phyloP scores from a whole-genome alignment of 2,329 filamentous ascomycete genomes.

The Penicillium sp. region DNA sequence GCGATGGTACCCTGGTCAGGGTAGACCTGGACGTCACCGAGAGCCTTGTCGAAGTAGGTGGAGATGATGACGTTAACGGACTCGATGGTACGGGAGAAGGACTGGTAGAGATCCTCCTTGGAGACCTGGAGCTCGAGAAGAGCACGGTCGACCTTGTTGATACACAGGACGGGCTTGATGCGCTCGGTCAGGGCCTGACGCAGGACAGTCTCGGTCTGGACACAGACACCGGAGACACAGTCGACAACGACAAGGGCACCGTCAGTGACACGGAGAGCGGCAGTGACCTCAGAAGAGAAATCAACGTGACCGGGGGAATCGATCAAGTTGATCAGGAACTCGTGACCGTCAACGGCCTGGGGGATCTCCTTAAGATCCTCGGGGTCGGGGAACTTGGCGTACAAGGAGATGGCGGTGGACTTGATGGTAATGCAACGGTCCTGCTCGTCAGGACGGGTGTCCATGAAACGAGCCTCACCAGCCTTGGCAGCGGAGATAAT shows the following conservation, averaged over 20 bases:
- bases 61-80: constrained; percentile 99
- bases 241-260: constrained; percentile 99
- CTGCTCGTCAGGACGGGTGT: constrained; percentile 96
- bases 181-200: constrained; percentile 99
- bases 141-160: constrained; percentile 99
- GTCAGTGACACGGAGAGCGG: constrained; percentile 98
- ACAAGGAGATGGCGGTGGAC: constrained; percentile 99
- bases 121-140: constrained; percentile 97
- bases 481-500: constrained; percentile 99
- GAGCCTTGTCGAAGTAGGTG: constrained; percentile 94
- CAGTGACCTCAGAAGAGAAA: constrained; percentile 99
- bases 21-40: constrained; percentile 98
- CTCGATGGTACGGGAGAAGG: constrained; percentile 99
- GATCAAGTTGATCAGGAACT: constrained; percentile 99
- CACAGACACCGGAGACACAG: constrained; percentile 99
- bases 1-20: constrained; percentile 96
- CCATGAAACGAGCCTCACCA: constrained; percentile 92
- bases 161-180: constrained; percentile 99
- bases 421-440: constrained; percentile 99
- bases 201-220: constrained; percentile 99
- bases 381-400: constrained; percentile 74
- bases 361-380: constrained; percentile 96
- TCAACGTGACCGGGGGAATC: constrained; percentile 99
- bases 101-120: constrained; percentile 99
- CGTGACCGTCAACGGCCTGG: constrained; percentile 82